Percentiles rank a stretch among this genome's conserved stretches.
Conservation (phyloP, 305 asterid species). For the Coffea humblotiana region DNA sequence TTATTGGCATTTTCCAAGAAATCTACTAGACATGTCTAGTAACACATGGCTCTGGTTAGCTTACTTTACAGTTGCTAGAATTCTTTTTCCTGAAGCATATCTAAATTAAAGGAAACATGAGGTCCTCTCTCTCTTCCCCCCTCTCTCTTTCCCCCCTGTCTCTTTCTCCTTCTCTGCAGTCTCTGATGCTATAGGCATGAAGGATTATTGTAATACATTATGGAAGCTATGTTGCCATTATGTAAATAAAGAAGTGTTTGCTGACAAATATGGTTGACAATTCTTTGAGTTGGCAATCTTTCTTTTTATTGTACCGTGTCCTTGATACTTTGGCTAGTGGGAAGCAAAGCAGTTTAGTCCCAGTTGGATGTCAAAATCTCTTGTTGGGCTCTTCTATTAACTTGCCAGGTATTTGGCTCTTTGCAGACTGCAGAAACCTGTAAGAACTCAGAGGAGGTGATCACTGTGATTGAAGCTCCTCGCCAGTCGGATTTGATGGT, state of each 20-base stretch:
- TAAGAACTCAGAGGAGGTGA: slow-evolving; percentile 49
- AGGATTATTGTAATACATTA: background rate
- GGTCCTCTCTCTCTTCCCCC: background rate
- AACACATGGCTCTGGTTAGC: background rate
- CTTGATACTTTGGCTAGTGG: slow-evolving; percentile 4
- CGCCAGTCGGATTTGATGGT: slow-evolving; percentile 96
- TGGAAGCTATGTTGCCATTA: slow-evolving; percentile 6
- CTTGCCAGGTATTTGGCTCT: slow-evolving; percentile 18
- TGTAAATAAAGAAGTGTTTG: background rate
- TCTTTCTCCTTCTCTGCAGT: too few relatives aligned
- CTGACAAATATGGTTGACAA: background rate
- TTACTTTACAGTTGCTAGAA: background rate
- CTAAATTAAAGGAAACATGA: background rate
- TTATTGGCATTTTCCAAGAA: background rate
- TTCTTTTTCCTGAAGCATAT: background rate
- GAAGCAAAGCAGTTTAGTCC: background rate
- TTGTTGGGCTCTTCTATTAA: slow-evolving; percentile 18
- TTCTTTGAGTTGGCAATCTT: background rate
- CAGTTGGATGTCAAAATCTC: slow-evolving; percentile 10
- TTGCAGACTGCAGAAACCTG: slow-evolving; percentile 59
- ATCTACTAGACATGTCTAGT: background rate
- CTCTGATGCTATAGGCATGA: background rate
- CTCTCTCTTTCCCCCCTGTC: too few relatives aligned
- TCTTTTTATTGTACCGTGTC: background rate
- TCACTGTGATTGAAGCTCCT: slow-evolving; percentile 95